Base-by-base conservation (phyloP, 257 asterid species). In the Rhazya stricta region DNA sequence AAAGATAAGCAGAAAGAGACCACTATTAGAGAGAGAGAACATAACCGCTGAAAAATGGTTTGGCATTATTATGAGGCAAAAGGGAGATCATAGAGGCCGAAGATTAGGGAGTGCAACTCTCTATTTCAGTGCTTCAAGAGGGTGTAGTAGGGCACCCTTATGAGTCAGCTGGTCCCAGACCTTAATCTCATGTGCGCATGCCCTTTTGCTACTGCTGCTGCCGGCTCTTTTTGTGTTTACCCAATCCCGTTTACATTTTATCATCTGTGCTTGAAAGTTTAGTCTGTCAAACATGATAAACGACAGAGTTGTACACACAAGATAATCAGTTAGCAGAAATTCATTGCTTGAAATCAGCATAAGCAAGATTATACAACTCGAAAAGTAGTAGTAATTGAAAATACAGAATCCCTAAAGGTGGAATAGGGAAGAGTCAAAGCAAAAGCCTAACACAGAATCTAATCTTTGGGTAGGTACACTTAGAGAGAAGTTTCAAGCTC, bases 161-260 rank as follows among this genome's bases (percentile, higher is more conserved):
- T 58, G 79, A 79, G 48, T 58, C 75, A 79, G 72, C 72, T 67
- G 82, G 82, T 79, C 81, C 79, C 75, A 67, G 65, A 27, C 46
- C 72, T 34, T 74, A 74, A 67, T 68, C 39, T 70, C 75, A 45
- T 68, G 10, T 60, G 76, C 82, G 68, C 82, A 74, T 79, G 82
- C 75, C 77, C 74, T 53, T 72, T 78, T 63, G 77, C 74, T 71
- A 60, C 37, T 60, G 56, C 30, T 62, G 58, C 76, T 48, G 57
- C 2, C 13, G 63, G 36, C 48, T 57, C 36, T 61, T 74, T 57
- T 45, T 61, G 67, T 30, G 67, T 30, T 61, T 29, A 12, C 23
- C 67, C 67, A 9, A 56, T 15, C 37, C 19, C 34, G 5, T 56
- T n/a, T 56, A 25, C 41, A 29, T 41, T 67, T n/a, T 30, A 27